Base-by-base conservation (phyloP, 139 green algal species). In the Chlamydomonas sphaeroides region DNA sequence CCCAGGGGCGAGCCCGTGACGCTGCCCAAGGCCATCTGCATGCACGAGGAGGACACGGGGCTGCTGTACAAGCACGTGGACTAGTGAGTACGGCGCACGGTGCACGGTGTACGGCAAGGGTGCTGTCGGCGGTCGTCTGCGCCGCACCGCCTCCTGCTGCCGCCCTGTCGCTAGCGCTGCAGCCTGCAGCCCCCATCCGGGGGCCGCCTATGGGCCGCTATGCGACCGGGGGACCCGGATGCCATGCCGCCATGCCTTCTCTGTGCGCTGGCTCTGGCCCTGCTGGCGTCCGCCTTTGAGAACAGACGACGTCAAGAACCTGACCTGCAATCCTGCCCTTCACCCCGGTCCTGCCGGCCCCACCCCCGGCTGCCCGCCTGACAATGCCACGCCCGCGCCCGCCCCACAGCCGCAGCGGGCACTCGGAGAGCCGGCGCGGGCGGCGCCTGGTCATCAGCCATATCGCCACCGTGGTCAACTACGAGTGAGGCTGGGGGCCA, bases 21-120 rank as follows among this genome's bases (percentile, higher is more conserved):
- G 49, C 87, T 98, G 23, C 84, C 89, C 67, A 96, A 97, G 45
- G 92, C 89, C 14, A 83, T 98, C 36, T 98, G 95, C 91, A 93
- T 98, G 92, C 94, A 98, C 62, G 95, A 98, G 70, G 94, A 97
- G 89, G 95, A 98, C 81, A 72, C 83, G 5, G 95, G 95, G 56
- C 85, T 96, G 32, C 85, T 95, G 68, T 98, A 92, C 91, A 98
- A 97, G 88, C 94, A 98, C 86, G 67, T 92, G 8, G 93, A 97
- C 78, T 98, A 95, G 82, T 73, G 39, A 53, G 66, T 70, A 8
- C 7, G 25, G 56, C 11, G 23, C 11, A 30, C 89, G 92, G 80
- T 82, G 10, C 10, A 26, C 11, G 20, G 21, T 62, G 53, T 62
- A 30, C 17, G 53, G 65, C 92, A 94, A 86, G n/a, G n/a, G n/a